Conservation (phyloP, 176 grass and related monocot genomes). For the Ananas comosus region DNA sequence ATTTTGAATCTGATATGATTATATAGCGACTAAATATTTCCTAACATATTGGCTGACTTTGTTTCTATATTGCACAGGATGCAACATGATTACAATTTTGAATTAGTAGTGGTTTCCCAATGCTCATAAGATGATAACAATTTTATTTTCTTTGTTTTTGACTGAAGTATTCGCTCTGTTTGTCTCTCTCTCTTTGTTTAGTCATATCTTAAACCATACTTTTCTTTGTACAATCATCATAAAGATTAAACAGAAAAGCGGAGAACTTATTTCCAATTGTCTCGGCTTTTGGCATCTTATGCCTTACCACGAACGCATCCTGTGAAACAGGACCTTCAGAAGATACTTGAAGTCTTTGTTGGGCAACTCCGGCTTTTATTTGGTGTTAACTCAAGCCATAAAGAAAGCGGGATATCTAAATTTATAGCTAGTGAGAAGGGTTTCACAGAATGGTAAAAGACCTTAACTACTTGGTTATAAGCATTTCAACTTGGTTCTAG, state of each 20-base stretch:
- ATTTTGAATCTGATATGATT: no score
- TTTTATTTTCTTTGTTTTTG: no score
- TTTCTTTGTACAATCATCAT: no score
- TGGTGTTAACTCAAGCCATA: conserved; percentile 61
- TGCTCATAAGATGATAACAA: no score
- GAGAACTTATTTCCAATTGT: not conserved
- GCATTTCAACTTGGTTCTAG: not conserved
- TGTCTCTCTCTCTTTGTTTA: no score
- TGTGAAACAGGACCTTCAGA: conserved; percentile 75
- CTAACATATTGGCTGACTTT: no score
- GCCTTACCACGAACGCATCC: conserved; percentile 13
- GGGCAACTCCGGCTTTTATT: conserved; percentile 86
- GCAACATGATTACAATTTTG: no score
- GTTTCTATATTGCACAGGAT: no score
- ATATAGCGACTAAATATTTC: no score
- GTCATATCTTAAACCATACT: no score
- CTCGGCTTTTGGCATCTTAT: not conserved
- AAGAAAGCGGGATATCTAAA: conserved; percentile 29
- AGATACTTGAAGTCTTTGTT: conserved; percentile 72
- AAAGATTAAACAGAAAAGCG: no score
- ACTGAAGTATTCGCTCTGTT: not conserved
- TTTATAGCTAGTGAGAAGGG: conserved; percentile 79
- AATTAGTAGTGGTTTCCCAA: no score
- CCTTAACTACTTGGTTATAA: not conserved
- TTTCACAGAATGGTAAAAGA: conserved; percentile 76